Evolutionary conservation across 1,284 basidiomycete genomes (phyloP).

Genomic region (Cryptococcus sp.): DNA sequence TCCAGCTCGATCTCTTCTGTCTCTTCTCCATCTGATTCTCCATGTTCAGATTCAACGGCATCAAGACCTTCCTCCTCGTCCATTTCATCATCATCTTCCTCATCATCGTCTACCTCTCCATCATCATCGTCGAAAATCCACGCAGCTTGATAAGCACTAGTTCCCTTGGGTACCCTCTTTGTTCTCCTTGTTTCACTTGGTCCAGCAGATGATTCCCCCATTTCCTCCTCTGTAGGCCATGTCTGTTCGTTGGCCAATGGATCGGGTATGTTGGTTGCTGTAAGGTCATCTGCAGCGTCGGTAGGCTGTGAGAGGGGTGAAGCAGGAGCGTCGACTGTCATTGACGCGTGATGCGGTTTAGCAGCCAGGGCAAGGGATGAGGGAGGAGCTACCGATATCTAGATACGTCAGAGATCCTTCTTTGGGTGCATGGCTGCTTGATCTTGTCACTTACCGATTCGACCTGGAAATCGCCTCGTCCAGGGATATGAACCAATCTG

Average conservation of each 20-base stretch:
- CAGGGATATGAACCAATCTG: constrained; percentile 81
- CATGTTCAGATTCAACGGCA: constrained; percentile 19
- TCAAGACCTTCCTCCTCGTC: constrained; percentile 31
- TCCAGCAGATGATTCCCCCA: constrained; percentile 54
- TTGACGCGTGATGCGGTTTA: constrained; percentile 23
- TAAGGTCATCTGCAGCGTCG: constrained; percentile 77
- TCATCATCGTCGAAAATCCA: constrained; percentile 81
- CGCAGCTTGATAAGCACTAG: constrained; percentile 87
- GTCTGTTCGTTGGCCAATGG: constrained; percentile 92
- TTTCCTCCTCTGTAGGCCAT: constrained; percentile 97
- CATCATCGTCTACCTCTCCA: constrained; percentile 54
- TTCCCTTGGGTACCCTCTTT: constrained; percentile 79
- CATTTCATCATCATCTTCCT: constrained; percentile 50
- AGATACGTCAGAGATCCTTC: background rate
- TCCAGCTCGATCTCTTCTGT: constrained; percentile 59
- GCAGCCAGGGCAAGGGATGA: constrained; percentile 27
- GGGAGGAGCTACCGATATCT: constrained; percentile 32
- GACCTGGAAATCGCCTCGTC: constrained; percentile 83
- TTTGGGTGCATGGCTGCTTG: constrained; percentile 16
- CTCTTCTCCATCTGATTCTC: constrained; percentile 55
- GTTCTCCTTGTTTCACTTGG: constrained; percentile 51
- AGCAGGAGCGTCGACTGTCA: constrained; percentile 24
- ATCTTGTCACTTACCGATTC: constrained; percentile 57
- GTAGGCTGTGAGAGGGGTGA: constrained; percentile 48
- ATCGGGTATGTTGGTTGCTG: constrained; percentile 82